Evolutionary conservation across 768 basidiomycete species (phyloP), one percentile per base, ranked within the genome.

Genomic region (Ramaria sp.): DNA sequence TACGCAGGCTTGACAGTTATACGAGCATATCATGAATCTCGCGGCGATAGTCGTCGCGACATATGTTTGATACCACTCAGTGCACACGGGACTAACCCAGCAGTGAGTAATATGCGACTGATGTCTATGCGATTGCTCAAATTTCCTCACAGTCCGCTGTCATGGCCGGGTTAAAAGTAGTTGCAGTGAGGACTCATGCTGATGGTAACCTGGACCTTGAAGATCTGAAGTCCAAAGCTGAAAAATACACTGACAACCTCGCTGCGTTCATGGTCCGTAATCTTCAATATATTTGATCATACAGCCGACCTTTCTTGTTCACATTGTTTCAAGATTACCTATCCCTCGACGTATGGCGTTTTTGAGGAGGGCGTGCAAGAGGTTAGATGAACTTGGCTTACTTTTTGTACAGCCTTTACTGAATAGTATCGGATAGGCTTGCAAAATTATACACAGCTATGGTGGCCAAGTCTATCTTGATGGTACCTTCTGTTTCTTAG

Each of bases 401-500:
- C n/a, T 22, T 6, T 32, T 12, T 6, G 28, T 24, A 49, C 61
- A 53, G 57, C 5, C 45, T 47, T 10, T 47, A 49, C 5, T 52
- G 12, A 57, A 47, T 24, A 7, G 57, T 39, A 61, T 4, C 69
- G 13, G 25, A 30, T 65, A 90, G 76, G 95, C 94, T 24, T 95
- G 92, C 74, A 73, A 86, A 63, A 91, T 96, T 63, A 87, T 96
- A 32, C 96, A 99, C 64, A 79, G 91, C 53, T 83, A 89, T 62
- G 95, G 95, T 16, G 96, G 96, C 27, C 94, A 99, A 65, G 95
- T 99, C 34, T 99, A 98, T 70, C 77, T 99, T 52, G 96, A 99
- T 65, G 91, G 91, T 72, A 59, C 45, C 57, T 0, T 27, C 20
- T 42, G 20, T 10, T 47, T 54, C 16, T 38, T 18, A 28, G 38